phyloP scores from a whole-genome alignment of 2,329 filamentous ascomycete genomes.

The Elsinoe batatas region DNA sequence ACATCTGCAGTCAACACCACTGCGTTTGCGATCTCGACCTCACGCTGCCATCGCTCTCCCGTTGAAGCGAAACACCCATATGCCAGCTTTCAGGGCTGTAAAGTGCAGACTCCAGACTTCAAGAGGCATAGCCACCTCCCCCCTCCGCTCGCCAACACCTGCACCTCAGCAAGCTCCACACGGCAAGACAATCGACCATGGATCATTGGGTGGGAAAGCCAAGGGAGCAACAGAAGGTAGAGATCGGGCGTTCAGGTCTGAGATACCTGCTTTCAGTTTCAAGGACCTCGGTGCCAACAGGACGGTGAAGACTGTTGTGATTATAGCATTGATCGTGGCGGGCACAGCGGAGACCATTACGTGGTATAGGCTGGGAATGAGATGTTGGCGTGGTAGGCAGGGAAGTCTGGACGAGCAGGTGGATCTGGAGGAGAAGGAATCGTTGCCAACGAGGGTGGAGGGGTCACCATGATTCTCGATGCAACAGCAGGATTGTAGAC shows the following conservation, averaged over 20 bases:
- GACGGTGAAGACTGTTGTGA: constrained; percentile 1
- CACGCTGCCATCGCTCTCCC: too few species aligned
- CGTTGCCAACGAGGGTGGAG: too few species aligned
- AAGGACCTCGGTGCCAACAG: neutral
- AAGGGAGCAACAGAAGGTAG: neutral
- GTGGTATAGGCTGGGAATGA: neutral
- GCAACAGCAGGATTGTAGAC: too few species aligned
- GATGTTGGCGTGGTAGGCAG: neutral
- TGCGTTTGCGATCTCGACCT: too few species aligned
- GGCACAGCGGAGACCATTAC: neutral
- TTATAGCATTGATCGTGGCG: neutral
- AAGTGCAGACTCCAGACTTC: too few species aligned
- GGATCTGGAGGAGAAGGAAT: neutral
- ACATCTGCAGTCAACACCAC: too few species aligned
- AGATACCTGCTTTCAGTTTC: neutral
- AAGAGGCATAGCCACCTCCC: neutral
- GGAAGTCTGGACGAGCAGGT: neutral
- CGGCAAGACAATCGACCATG: neutral
- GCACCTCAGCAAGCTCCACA: too few species aligned
- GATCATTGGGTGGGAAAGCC: too few species aligned
- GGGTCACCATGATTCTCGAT: too few species aligned
- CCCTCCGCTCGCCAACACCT: neutral
- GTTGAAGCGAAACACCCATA: too few species aligned
- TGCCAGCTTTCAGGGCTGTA: neutral
- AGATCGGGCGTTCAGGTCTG: neutral